Evolutionary conservation across 192 early-diverging fungal species (phyloP).

Genomic region (Umbelopsis vinacea): DNA sequence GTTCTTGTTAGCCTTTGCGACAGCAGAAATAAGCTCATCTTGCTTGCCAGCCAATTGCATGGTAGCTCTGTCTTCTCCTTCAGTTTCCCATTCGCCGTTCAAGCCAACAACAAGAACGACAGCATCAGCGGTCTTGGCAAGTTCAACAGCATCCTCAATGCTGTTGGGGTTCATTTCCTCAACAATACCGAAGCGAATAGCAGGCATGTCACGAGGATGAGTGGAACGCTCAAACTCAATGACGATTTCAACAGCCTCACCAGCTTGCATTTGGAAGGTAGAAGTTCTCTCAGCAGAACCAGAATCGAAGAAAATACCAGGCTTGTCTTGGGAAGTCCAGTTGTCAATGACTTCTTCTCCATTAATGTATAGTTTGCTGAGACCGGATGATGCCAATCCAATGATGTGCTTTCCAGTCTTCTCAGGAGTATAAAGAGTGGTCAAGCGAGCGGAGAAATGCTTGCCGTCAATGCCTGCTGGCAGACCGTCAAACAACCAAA

Average conservation of each 20-base stretch:
- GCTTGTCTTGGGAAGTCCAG: slow-evolving; percentile 21
- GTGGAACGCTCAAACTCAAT: slow-evolving; percentile 14
- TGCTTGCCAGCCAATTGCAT: slow-evolving; percentile 15
- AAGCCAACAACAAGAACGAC: slow-evolving; percentile 91
- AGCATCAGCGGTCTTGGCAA: slow-evolving; percentile 62
- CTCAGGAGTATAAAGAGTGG: slow-evolving; percentile 18
- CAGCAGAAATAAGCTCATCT: slow-evolving; percentile 25
- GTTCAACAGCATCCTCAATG: slow-evolving; percentile 60
- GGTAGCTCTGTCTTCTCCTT: slow-evolving; percentile 23
- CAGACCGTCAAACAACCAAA: slow-evolving; percentile 1
- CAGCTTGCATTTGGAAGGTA: slow-evolving; percentile 4
- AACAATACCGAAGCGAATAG: slow-evolving; percentile 24
- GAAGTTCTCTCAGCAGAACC: slow-evolving; percentile 26
- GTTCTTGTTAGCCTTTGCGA: slow-evolving; percentile 24
- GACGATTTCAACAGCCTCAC: slow-evolving; percentile 16
- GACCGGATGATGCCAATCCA: slow-evolving; percentile 21
- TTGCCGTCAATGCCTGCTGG: background rate
- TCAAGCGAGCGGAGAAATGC: slow-evolving; percentile 12
- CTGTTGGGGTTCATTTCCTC: slow-evolving; percentile 58
- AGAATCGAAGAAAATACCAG: slow-evolving; percentile 28
- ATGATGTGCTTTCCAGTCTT: slow-evolving; percentile 15
- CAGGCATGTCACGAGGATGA: slow-evolving; percentile 1
- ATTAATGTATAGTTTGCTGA: slow-evolving; percentile 18
- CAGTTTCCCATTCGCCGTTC: slow-evolving; percentile 58
- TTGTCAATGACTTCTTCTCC: slow-evolving; percentile 28